These are phyloP conservation scores for Aphanomyces stellatus DNA, from an alignment of 352 stramenopile species.

Conservation along the genomic window DNA sequence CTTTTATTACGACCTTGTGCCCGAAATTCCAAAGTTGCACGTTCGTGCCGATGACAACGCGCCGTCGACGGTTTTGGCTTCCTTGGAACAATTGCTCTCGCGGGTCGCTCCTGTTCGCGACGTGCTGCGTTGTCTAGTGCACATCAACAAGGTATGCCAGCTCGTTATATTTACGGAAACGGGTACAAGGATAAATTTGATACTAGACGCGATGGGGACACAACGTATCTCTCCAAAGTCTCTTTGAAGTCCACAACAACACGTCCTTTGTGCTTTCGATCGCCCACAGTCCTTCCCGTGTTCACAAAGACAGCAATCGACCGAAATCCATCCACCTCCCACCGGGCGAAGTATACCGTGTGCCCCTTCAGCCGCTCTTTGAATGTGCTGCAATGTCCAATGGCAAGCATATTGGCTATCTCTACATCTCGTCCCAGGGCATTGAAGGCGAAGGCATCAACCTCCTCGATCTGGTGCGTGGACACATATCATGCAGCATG, in stretches of 20 bases:
- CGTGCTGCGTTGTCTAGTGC: conserved; percentile 8
- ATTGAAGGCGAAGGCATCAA: conserved; percentile 9
- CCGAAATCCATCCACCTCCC: not conserved
- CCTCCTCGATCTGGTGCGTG: conserved; percentile 6
- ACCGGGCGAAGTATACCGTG: not conserved
- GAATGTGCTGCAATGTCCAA: conserved; percentile 1
- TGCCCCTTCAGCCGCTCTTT: conserved; percentile 10
- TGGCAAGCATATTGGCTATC: conserved; percentile 12
- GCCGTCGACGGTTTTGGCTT: not conserved
- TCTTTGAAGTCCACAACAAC: conserved; percentile 12
- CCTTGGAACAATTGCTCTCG: not conserved
- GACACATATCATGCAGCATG: too few species aligned
- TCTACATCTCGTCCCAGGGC: not conserved
- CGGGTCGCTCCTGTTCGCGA: not conserved
- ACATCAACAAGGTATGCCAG: not conserved
- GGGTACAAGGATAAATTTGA: too few species aligned
- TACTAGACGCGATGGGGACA: conserved; percentile 17
- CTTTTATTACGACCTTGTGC: conserved; percentile 13
- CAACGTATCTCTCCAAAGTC: conserved; percentile 6
- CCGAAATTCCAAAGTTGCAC: too few species aligned
- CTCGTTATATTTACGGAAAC: not conserved
- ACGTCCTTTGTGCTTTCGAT: conserved; percentile 13
- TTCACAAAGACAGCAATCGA: not conserved
- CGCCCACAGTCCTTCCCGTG: not conserved
- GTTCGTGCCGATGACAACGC: not conserved